Evolutionary conservation across 768 basidiomycete species (phyloP).

Genomic region (Strobilomyces confusus): DNA sequence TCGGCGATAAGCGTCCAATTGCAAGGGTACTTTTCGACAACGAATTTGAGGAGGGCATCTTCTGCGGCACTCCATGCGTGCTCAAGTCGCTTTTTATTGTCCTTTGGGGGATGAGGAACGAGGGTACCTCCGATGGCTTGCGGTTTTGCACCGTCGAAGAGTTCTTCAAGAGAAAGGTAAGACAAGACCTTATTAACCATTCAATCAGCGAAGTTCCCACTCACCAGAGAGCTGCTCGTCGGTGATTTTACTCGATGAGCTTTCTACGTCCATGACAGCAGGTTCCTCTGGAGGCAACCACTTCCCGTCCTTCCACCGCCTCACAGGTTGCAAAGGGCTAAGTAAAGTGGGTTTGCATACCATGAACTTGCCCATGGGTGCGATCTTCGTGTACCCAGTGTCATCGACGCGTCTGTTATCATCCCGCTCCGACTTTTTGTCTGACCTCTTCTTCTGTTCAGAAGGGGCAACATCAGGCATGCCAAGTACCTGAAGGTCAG

Average conservation of each 20-base stretch:
- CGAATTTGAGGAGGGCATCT: slow-evolving; percentile 64
- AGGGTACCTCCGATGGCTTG: slow-evolving; percentile 18
- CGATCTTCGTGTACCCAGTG: slow-evolving; percentile 68
- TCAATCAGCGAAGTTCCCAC: slow-evolving; percentile 19
- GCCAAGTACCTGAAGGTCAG: slow-evolving; percentile 67
- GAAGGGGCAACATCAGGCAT: slow-evolving; percentile 45
- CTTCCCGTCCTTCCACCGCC: slow-evolving; percentile 59
- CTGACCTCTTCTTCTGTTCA: slow-evolving; percentile 47
- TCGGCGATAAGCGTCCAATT: slow-evolving; percentile 92
- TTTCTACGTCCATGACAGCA: slow-evolving; percentile 36
- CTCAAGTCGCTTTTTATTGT: slow-evolving; percentile 38
- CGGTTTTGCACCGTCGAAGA: slow-evolving; percentile 36
- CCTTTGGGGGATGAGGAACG: slow-evolving; percentile 30
- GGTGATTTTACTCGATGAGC: slow-evolving; percentile 37
- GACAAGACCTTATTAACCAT: slow-evolving; percentile 31
- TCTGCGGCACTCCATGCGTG: slow-evolving; percentile 73
- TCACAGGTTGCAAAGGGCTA: slow-evolving; percentile 78
- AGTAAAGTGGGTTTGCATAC: slow-evolving; percentile 77
- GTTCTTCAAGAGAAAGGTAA: slow-evolving; percentile 26
- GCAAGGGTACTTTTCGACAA: slow-evolving; percentile 74
- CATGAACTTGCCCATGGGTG: slow-evolving; percentile 77
- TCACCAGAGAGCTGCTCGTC: slow-evolving; percentile 54
- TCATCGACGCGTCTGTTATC: slow-evolving; percentile 79
- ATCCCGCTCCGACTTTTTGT: slow-evolving; percentile 56
- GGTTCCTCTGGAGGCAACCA: slow-evolving; percentile 65